A percentile compares a stretch with the other conserved stretches of the same genome.
phyloP scores from a whole-genome alignment of 2,329 filamentous ascomycete species.

The Elsinoe fawcettii region DNA sequence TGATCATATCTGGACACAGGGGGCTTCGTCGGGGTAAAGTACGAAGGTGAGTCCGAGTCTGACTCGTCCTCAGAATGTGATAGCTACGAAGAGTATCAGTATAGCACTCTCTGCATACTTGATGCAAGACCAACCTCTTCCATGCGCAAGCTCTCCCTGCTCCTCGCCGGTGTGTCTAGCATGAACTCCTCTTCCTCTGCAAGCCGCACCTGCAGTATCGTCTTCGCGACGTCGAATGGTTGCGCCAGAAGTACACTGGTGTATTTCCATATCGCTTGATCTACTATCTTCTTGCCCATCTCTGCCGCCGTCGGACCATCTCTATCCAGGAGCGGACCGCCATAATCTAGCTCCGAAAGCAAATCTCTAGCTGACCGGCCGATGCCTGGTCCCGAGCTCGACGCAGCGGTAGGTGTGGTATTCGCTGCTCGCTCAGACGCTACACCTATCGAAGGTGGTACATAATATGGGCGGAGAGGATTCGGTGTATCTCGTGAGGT shows the following conservation, averaged over 20 bases:
- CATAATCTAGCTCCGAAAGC: slow-evolving; percentile 85
- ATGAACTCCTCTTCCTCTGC: slow-evolving; percentile 27
- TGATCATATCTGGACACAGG: slow-evolving; percentile 20
- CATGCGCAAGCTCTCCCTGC: slow-evolving; percentile 1
- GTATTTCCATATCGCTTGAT: slow-evolving; percentile 88
- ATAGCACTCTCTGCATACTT: too few relatives aligned
- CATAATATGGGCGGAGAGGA: slow-evolving; percentile 63
- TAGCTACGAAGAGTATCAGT: background rate
- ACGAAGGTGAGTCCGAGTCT: slow-evolving; percentile 64
- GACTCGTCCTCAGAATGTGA: slow-evolving; percentile 51
- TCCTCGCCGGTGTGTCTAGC: slow-evolving; percentile 1
- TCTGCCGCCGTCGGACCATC: slow-evolving; percentile 65
- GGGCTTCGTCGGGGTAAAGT: slow-evolving; percentile 69
- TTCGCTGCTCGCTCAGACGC: slow-evolving; percentile 38
- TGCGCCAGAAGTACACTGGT: slow-evolving; percentile 81
- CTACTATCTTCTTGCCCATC: slow-evolving; percentile 66
- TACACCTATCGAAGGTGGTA: slow-evolving; percentile 59
- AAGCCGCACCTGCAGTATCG: slow-evolving; percentile 69
- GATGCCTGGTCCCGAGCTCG: slow-evolving; percentile 43
- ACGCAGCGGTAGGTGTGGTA: slow-evolving; percentile 20
- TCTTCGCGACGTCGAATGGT: slow-evolving; percentile 96
- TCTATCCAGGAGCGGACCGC: slow-evolving; percentile 67
- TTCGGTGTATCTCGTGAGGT: slow-evolving; percentile 46
- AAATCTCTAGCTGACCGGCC: slow-evolving; percentile 68
- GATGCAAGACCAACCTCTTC: slow-evolving; percentile 19